These are phyloP conservation scores for Cladosporium sphaerospermum DNA, from an alignment of 2,329 filamentous ascomycete genomes.

Conservation along the genomic window DNA sequence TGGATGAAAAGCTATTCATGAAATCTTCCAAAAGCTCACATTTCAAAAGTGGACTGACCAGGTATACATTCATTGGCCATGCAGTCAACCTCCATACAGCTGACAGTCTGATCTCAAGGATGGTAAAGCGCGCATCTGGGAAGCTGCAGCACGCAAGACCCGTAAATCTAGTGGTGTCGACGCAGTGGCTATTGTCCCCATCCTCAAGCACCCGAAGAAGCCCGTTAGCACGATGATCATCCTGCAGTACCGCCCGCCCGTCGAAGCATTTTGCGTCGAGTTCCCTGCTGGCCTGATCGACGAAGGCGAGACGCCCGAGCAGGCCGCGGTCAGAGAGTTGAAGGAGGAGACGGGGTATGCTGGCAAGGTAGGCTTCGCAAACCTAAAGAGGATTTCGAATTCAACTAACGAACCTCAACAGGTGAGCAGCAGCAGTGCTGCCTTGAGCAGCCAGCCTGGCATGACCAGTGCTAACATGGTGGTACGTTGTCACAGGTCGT, in stretches of 20 bases:
- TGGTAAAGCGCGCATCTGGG: slow-evolving; percentile 44
- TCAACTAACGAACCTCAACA: not conserved
- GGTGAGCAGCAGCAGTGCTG: slow-evolving; percentile 45
- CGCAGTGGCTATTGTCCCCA: slow-evolving; percentile 53
- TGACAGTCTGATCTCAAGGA: slow-evolving; percentile 22
- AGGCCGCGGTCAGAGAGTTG: slow-evolving; percentile 53
- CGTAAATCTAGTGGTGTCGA: slow-evolving; percentile 52
- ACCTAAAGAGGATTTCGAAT: not conserved
- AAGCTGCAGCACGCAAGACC: slow-evolving; percentile 46
- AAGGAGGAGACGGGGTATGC: slow-evolving; percentile 59
- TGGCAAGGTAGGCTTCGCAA: slow-evolving; percentile 36
- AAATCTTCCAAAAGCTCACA: not conserved
- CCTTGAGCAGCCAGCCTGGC: slow-evolving; percentile 57
- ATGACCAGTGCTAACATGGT: slow-evolving; percentile 30
- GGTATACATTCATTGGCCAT: slow-evolving; percentile 3
- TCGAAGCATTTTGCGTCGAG: slow-evolving; percentile 54
- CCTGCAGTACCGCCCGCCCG: slow-evolving; percentile 55
- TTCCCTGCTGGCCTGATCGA: slow-evolving; percentile 57
- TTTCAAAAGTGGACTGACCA: slow-evolving; percentile 33
- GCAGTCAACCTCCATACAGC: not conserved
- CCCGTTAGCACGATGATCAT: slow-evolving; percentile 50
- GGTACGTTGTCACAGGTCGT: slow-evolving; percentile 25
- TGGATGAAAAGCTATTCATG: not conserved
- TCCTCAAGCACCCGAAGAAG: slow-evolving; percentile 43
- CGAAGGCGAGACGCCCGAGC: slow-evolving; percentile 49